Evolutionary conservation across 768 basidiomycete species (phyloP), one percentile per base, ranked within the genome.

Genomic region (Panaeolus cyanescens): DNA sequence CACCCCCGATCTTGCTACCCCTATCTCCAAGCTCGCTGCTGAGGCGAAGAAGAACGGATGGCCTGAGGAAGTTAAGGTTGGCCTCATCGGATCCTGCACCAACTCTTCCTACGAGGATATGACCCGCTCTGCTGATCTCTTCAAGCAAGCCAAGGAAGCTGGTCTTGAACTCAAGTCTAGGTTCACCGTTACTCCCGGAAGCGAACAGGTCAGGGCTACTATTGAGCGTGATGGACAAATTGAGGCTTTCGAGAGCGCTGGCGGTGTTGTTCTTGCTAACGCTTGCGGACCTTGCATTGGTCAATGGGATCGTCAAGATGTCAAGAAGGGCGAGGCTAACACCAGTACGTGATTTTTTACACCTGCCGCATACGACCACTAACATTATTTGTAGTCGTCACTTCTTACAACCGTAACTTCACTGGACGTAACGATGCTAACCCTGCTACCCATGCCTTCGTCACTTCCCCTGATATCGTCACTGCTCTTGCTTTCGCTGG

Each of bases 101-200:
- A 99, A 99, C 87, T 99, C 97, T 53, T 99, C 97, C 32, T 99
- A 99, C 74, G 97, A 99, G 80, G 97, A 99, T 79, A 97, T 99
- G 96, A 91, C 95, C 34, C 95, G 97, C 73, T 92, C 96, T 36
- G 96, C 95, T 30, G 91, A 91, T 45, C 97, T 99, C 72, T 95
- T 93, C 66, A 85, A 84, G 68, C 89, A 99, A 76, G 97, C 97
- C 62, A 77, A 88, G 55, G 82, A 82, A 5, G 96, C 96, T 71
- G 97, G 97, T 67, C 84, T 98, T 54, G 80, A 85, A 62, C 84
- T 88, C 73, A 92, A 95, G 87, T 93, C 92, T 81, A 88, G 89
- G 80, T 99, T 97, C 87, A 99, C 95, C 61, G 90, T 99, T 77
- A 98, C 97, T 61, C 97, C 97, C 64, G 97, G 97, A 75, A 95